Conservation (phyloP, 805 yeast genomes). For the Candida yuanshanica region DNA sequence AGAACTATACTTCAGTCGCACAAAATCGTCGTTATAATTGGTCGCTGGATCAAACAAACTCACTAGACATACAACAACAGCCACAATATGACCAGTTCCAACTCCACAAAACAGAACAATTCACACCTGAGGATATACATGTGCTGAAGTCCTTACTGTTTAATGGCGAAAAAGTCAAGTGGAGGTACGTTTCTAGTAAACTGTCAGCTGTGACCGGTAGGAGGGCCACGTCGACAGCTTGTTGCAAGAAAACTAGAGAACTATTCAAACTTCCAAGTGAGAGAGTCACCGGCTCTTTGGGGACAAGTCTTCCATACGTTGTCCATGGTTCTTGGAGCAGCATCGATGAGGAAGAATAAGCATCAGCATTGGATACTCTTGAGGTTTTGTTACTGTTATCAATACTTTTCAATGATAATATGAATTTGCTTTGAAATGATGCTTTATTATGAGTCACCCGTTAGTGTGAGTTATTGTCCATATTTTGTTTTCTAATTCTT, state of each 20-base stretch:
- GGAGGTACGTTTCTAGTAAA: slow-evolving; percentile 48
- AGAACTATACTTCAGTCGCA: not conserved
- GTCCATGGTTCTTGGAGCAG: slow-evolving; percentile 44
- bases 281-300: slow-evolving; percentile 33
- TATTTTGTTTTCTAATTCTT: too few species aligned
- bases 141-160: slow-evolving; percentile 42
- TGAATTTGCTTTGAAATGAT: too few species aligned
- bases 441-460: too few species aligned
- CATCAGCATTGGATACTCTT: too few species aligned
- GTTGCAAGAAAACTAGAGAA: slow-evolving; percentile 48
- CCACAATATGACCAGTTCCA: not conserved
- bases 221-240: slow-evolving; percentile 43
- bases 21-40: not conserved
- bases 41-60: not conserved
- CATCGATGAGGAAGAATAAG: slow-evolving; percentile 25
- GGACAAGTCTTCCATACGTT: slow-evolving; percentile 49
- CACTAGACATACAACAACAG: slow-evolving; percentile 1
- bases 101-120: slow-evolving; percentile 7
- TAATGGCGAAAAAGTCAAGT: slow-evolving; percentile 50
- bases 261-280: slow-evolving; percentile 51
- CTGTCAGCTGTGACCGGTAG: slow-evolving; percentile 31
- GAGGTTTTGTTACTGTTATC: too few species aligned
- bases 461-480: too few species aligned
- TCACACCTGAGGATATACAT: slow-evolving; percentile 37
- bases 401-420: too few species aligned